Evolutionary conservation across 169 alveolate species (phyloP).

Genomic region (Cryptosporidium parvum): DNA sequence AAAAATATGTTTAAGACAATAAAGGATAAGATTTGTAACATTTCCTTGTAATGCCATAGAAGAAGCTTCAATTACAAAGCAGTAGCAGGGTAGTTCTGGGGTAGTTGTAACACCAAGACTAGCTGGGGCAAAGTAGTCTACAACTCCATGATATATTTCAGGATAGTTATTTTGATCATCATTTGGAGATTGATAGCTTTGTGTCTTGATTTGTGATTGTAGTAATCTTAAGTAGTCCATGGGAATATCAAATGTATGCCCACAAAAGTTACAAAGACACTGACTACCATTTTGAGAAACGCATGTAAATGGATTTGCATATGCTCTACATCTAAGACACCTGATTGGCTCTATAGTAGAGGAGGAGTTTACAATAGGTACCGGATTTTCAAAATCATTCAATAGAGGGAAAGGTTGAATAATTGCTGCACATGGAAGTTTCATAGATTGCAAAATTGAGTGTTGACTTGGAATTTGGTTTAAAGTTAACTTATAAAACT

Average conservation of each 20-base stretch:
- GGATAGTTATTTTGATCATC: conserved; percentile 65
- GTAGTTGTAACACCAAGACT: conserved; percentile 46
- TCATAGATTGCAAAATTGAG: conserved; percentile 69
- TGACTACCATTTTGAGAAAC: conserved; percentile 79
- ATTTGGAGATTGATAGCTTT: not conserved
- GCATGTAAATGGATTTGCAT: conserved; percentile 80
- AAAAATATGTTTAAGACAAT: conserved; percentile 55
- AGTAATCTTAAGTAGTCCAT: conserved; percentile 55
- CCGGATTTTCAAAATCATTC: conserved; percentile 48
- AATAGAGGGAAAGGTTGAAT: conserved; percentile 66
- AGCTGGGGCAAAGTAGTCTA: conserved; percentile 72
- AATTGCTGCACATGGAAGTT: conserved; percentile 66
- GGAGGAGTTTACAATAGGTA: conserved; percentile 63
- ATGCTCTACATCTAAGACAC: conserved; percentile 79
- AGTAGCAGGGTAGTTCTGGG: conserved; percentile 68
- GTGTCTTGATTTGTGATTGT: conserved; percentile 57
- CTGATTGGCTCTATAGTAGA: conserved; percentile 75
- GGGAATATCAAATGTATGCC: conserved; percentile 77
- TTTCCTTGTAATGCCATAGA: conserved; percentile 41
- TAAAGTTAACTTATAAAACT: conserved; percentile 45
- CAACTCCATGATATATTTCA: conserved; percentile 71
- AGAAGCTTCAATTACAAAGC: conserved; percentile 69
- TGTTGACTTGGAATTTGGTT: conserved; percentile 74
- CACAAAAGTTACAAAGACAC: conserved; percentile 81
- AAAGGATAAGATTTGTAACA: conserved; percentile 27